These are phyloP conservation scores for Suillus sp. DNA, from an alignment of 768 basidiomycete genomes.

Conservation along the genomic window DNA sequence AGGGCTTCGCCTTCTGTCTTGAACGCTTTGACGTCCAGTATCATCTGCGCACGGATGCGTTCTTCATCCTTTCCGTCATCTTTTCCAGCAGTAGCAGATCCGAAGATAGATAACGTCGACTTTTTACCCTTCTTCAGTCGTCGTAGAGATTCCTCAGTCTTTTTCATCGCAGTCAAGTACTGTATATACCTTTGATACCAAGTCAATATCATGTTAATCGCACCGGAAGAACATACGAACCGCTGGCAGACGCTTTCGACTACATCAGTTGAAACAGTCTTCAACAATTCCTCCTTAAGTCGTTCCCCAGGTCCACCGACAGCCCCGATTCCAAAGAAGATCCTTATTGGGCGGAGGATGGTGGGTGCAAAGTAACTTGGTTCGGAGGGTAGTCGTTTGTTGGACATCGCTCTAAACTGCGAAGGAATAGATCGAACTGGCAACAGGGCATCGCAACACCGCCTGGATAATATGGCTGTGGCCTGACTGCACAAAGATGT, in stretches of 20 bases:
- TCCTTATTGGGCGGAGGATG: conserved; percentile 78
- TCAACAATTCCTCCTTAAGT: conserved; percentile 57
- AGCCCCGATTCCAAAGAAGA: conserved; percentile 66
- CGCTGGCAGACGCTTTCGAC: conserved; percentile 71
- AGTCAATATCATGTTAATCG: conserved; percentile 5
- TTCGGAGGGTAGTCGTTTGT: conserved; percentile 68
- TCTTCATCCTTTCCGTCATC: conserved; percentile 85
- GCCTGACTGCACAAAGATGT: conserved; percentile 65
- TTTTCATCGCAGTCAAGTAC: conserved; percentile 82
- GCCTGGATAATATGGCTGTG: conserved; percentile 66
- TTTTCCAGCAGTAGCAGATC: conserved; percentile 45
- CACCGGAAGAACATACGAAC: conserved; percentile 34
- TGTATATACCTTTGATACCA: conserved; percentile 63
- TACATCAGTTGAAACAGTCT: conserved; percentile 57
- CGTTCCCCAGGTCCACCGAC: conserved; percentile 60
- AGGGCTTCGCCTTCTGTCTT: conserved; percentile 73
- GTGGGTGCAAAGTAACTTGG: conserved; percentile 85
- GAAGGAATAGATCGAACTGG: conserved; percentile 87
- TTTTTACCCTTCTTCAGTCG: conserved; percentile 88
- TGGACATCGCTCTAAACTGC: conserved; percentile 85
- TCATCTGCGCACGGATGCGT: conserved; percentile 80
- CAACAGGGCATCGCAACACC: conserved; percentile 84
- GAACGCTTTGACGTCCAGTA: conserved; percentile 83
- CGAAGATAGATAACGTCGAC: conserved; percentile 77
- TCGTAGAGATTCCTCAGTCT: conserved; percentile 87